These are phyloP conservation scores for Xerocomus amazonicus DNA, from an alignment of 1,284 basidiomycete genomes.

Conservation along the genomic window DNA sequence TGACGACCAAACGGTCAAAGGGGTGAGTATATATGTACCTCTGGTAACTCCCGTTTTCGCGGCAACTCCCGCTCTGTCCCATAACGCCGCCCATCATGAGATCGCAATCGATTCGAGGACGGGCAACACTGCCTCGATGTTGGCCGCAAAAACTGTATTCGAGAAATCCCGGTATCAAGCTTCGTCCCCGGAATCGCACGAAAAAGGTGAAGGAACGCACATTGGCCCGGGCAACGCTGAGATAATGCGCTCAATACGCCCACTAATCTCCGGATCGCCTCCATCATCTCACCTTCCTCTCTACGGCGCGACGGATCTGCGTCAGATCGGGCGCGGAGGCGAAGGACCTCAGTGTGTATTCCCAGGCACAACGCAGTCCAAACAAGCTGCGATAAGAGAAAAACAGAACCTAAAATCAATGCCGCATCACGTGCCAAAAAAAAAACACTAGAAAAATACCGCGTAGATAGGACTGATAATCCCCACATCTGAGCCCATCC, in stretches of 20 bases:
- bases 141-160: slow-evolving; percentile 22
- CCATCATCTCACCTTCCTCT: slow-evolving; percentile 12
- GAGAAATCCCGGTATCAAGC: neutral
- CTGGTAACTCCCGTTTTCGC: neutral
- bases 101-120: slow-evolving; percentile 23
- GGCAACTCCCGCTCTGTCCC: neutral
- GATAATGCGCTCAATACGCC: slow-evolving; percentile 20
- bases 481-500: slow-evolving; percentile 3
- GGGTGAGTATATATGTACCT: too few relatives aligned
- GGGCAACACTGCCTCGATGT: slow-evolving; percentile 25
- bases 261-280: slow-evolving; percentile 16
- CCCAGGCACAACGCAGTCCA: slow-evolving; percentile 24
- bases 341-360: slow-evolving; percentile 21
- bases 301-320: slow-evolving; percentile 3
- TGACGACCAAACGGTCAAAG: neutral
- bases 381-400: slow-evolving; percentile 14
- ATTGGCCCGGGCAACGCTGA: slow-evolving; percentile 17
- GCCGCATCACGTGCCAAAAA: neutral
- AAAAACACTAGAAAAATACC: slow-evolving; percentile 6
- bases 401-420: neutral
- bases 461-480: slow-evolving; percentile 16
- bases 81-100: neutral
- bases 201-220: slow-evolving; percentile 2
- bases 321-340: slow-evolving; percentile 10
- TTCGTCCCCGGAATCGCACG: neutral